These are phyloP conservation scores for Hyaloperonospora arabidopsidis DNA, from an alignment of 352 stramenopile species.

Conservation along the genomic window DNA sequence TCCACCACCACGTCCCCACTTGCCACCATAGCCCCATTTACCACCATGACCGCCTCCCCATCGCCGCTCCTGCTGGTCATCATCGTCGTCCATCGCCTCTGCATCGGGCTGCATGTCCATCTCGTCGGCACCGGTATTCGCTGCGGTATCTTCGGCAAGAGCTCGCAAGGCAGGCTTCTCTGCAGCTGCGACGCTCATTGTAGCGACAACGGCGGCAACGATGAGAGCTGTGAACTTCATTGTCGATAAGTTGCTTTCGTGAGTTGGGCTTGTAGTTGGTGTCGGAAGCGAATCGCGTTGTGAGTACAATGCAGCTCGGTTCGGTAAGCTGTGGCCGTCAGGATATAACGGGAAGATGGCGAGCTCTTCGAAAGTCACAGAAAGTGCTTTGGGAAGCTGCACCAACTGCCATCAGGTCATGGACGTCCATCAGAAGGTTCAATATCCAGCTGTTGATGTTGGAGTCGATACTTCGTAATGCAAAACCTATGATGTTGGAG, in stretches of 20 bases:
- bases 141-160: slow-evolving; percentile 4
- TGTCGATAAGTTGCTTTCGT: slow-evolving; percentile 8
- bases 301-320: slow-evolving; percentile 4
- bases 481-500: no score
- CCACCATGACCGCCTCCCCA: slow-evolving; percentile 1
- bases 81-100: slow-evolving; percentile 5
- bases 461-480: no score
- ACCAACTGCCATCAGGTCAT: no score
- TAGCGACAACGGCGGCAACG: slow-evolving; percentile 15
- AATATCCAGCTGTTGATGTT: no score
- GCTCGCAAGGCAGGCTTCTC: slow-evolving; percentile 17
- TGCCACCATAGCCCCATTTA: slow-evolving; percentile 2
- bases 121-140: slow-evolving; percentile 4
- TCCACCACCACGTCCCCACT: slow-evolving; percentile 3
- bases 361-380: slow-evolving; percentile 7
- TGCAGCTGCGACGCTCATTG: slow-evolving; percentile 8
- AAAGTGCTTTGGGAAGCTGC: slow-evolving; percentile 4
- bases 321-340: not conserved
- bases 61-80: slow-evolving; percentile 10
- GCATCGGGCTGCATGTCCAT: slow-evolving; percentile 1
- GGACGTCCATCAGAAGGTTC: no score
- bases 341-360: not conserved
- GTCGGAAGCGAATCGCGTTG: slow-evolving; percentile 21
- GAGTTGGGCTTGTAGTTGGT: not conserved
- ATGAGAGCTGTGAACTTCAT: slow-evolving; percentile 22